Evolutionary conservation across 2,329 filamentous ascomycete species (phyloP).

Genomic region (Fusarium pseudograminearum): DNA sequence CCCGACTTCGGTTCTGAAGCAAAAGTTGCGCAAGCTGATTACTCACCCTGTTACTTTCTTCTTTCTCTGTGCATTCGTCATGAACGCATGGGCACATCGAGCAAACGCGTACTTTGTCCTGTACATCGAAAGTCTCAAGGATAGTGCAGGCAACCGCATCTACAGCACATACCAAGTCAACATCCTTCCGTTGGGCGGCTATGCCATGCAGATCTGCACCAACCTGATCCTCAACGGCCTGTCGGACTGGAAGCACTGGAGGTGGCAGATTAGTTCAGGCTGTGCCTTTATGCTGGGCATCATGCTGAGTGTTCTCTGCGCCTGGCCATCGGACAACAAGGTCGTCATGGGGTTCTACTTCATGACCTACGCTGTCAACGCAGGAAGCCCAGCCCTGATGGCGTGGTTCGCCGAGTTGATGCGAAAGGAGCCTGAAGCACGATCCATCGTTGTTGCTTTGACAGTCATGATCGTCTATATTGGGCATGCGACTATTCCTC

Average conservation of each 20-base stretch:
- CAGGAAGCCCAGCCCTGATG: constrained; percentile 51
- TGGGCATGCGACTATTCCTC: constrained; percentile 55
- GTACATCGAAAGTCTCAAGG: constrained; percentile 47
- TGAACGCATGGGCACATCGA: constrained; percentile 49
- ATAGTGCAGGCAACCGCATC: constrained; percentile 43
- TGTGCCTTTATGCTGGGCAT: constrained; percentile 48
- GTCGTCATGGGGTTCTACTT: constrained; percentile 54
- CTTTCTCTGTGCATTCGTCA: constrained; percentile 48
- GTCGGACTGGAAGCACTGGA: constrained; percentile 55
- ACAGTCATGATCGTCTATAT: constrained; percentile 56
- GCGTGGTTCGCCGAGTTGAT: constrained; percentile 54
- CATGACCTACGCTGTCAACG: constrained; percentile 52
- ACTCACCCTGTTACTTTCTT: constrained; percentile 50
- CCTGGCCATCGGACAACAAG: constrained; percentile 51
- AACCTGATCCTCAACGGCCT: constrained; percentile 53
- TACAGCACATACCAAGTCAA: constrained; percentile 52
- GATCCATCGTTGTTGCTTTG: constrained; percentile 53
- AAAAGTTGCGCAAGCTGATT: constrained; percentile 47
- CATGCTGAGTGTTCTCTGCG: constrained; percentile 51
- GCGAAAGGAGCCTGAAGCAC: constrained; percentile 53
- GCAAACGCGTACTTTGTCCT: constrained; percentile 53
- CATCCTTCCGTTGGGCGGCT: constrained; percentile 49
- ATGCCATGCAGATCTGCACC: constrained; percentile 52
- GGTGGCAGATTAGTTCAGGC: constrained; percentile 54
- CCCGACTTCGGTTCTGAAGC: constrained; percentile 38